phyloP scores from a whole-genome alignment of 129 eudicot genomes.

The Saussurea involucrata region DNA sequence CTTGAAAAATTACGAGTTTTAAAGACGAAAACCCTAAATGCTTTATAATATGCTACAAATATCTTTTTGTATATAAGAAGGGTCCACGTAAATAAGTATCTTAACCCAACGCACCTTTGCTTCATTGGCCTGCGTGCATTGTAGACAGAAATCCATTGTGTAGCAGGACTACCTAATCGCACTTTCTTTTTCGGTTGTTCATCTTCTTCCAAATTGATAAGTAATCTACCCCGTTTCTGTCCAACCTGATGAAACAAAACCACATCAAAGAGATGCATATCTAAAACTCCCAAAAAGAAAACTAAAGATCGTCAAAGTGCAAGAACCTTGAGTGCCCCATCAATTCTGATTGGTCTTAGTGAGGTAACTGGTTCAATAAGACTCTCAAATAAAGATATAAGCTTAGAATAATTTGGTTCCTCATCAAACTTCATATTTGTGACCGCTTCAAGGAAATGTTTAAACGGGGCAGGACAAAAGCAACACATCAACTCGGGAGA shows the following conservation, averaged over 20 bases:
- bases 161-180: conserved; percentile 95
- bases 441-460: conserved; percentile 90
- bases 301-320: background rate
- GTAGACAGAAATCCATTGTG: conserved; percentile 98
- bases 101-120: conserved; percentile 57
- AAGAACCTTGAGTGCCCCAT: conserved; percentile 92
- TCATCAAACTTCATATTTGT: conserved; percentile 95
- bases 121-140: conserved; percentile 99
- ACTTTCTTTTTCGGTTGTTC: conserved; percentile 99
- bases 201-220: conserved; percentile 91
- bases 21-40: background rate
- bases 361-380: conserved; percentile 89
- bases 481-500: conserved; percentile 97
- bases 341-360: conserved; percentile 90
- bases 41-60: background rate
- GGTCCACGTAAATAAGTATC: background rate
- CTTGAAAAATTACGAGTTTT: background rate
- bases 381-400: conserved; percentile 80
- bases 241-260: conserved; percentile 62
- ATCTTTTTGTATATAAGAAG: background rate
- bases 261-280: conserved; percentile 3
- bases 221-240: conserved; percentile 92
- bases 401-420: conserved; percentile 94
- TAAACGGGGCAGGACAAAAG: conserved; percentile 93
- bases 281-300: background rate